Base-by-base conservation (phyloP, 495 filamentous ascomycete species). In the Xylaria bambusicola region DNA sequence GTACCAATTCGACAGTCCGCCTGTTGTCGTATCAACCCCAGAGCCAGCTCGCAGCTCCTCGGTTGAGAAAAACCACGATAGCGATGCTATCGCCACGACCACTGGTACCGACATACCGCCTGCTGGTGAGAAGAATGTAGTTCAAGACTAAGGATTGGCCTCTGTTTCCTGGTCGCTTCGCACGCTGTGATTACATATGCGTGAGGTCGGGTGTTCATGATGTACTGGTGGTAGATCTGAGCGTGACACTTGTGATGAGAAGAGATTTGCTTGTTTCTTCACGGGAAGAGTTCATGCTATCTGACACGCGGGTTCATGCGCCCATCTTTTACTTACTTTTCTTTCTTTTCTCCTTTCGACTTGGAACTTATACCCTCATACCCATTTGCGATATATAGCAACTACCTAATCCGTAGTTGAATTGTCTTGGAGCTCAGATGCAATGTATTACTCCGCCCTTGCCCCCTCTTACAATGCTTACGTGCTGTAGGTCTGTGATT, bases 1-100 rank as follows among this genome's bases (percentile, higher is more conserved):
- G 6, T 83, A 81, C 50, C 65, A 69, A 33, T 72, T 71, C 36
- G 71, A 74, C n/a, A 36, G 41, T 26, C 50, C 31, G 13, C 38
- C 56, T 6, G 45, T 47, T 31, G 26, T 27, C 51, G 18, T 42
- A 26, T 29, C 29, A 33, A 5, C n/a, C 20, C 33, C 35, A 4
- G 31, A 40, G 5, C 33, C 35, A 2, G 33, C 45, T 23, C 41
- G 42, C 45, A 23, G 31, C 23, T 40, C 44, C 33, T 26, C 45
- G n/a, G 45, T 48, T 31, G 55, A 58, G 23, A 49, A 58, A 23
- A 50, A 49, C 6, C 18, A 48, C 8, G 12, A 21, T 6, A 3
- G 26, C 20, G 53, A 56, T 3, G 41, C 17, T 3, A 47, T 17
- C 3, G 53, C 18, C 17, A 56, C 20, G 29, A 20, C 41, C 35